A percentile compares a stretch with the other conserved stretches of the same genome.
Evolutionary conservation across 73 alveolate genomes (phyloP).

Genomic region (Stentor coeruleus): DNA sequence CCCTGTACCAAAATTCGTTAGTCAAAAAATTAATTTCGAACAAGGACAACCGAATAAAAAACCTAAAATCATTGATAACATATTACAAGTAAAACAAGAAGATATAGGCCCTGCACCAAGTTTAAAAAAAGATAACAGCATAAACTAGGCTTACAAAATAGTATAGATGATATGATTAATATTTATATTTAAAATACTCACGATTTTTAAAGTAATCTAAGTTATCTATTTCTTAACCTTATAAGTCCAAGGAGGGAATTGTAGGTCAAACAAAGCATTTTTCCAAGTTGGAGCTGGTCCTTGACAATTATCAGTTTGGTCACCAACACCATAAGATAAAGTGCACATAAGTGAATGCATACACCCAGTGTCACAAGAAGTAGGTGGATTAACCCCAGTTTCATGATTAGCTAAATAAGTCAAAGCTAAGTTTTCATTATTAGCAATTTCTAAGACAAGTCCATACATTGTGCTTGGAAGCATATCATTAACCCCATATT

Average conservation of each 20-base stretch:
- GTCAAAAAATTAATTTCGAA: neutral
- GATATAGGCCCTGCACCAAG: neutral
- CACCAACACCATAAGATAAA: neutral
- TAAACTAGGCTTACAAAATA: too few species aligned
- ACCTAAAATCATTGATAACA: neutral
- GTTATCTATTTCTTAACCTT: neutral
- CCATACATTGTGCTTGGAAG: neutral
- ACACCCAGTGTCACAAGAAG: constrained; percentile 10
- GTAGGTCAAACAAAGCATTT: neutral
- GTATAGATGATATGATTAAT: too few species aligned
- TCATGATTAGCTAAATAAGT: neutral
- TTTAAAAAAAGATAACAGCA: neutral
- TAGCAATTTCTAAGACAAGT: neutral
- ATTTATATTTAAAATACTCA: too few species aligned
- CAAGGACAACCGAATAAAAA: neutral
- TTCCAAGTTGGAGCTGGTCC: neutral
- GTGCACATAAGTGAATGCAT: neutral
- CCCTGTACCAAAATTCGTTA: neutral
- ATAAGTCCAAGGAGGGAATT: constrained; percentile 12
- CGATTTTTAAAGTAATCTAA: neutral
- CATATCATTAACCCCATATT: constrained; percentile 13
- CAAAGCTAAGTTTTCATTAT: neutral
- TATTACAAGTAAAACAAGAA: neutral
- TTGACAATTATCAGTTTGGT: neutral
- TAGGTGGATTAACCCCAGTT: constrained; percentile 7